Conservation (phyloP, 345 rosid species). For the Geranium rotundifolium region DNA sequence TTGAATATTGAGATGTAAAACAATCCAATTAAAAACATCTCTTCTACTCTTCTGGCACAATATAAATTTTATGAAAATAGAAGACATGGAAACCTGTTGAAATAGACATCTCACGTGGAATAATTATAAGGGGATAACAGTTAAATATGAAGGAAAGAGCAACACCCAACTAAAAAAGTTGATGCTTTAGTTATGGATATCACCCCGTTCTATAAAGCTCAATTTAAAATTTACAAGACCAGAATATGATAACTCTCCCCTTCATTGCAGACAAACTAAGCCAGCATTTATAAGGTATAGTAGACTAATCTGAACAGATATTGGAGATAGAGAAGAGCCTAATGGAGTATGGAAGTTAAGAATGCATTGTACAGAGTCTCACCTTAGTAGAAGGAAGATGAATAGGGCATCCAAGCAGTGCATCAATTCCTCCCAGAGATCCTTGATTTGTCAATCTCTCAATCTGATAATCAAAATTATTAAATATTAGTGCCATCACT, state of each 20-base stretch:
- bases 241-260: background rate
- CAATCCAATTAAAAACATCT: background rate
- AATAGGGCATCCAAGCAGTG: constrained; percentile 81
- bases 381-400: constrained; percentile 76
- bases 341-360: background rate
- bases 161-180: no score
- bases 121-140: no score
- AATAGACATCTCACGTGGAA: no score
- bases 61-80: background rate
- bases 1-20: background rate
- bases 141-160: no score
- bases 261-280: background rate
- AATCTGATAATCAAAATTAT: constrained; percentile 29
- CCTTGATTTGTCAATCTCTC: constrained; percentile 68
- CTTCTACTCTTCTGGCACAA: background rate
- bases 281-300: background rate
- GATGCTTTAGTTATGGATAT: no score
- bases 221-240: no score
- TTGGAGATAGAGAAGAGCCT: background rate
- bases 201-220: no score
- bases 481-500: background rate
- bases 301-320: background rate
- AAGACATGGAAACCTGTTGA: background rate
- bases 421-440: constrained; percentile 82
- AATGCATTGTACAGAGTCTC: constrained; percentile 6